Conservation (phyloP, 768 basidiomycete genomes). For the Rhodotorula kratochvilovae region DNA sequence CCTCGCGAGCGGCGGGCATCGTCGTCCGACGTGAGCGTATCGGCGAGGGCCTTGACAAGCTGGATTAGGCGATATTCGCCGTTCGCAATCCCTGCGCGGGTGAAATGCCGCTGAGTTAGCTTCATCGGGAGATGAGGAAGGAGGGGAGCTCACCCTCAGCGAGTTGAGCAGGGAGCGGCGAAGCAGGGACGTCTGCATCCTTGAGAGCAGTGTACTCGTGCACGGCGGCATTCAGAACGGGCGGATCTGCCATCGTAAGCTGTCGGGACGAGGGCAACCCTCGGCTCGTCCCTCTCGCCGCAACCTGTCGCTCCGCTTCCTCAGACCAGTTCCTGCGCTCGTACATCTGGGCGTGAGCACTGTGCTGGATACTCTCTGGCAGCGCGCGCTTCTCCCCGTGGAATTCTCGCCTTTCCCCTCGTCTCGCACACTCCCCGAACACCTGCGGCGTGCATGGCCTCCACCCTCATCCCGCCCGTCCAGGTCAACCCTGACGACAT, state of each 20-base stretch:
- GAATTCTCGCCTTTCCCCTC: too few relatives aligned
- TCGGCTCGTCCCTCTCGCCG: not conserved
- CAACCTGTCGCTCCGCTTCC: too few relatives aligned
- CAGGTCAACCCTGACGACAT: too few relatives aligned
- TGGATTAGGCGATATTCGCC: conserved; percentile 42
- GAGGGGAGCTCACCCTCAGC: conserved; percentile 8
- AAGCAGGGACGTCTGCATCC: not conserved
- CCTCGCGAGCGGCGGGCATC: conserved; percentile 74
- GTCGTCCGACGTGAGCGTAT: conserved; percentile 58
- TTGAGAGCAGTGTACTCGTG: conserved; percentile 1
- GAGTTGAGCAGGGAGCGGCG: conserved; percentile 7
- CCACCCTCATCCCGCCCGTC: too few relatives aligned
- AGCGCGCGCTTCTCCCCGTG: too few relatives aligned
- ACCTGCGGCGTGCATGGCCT: too few relatives aligned
- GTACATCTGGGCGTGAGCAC: too few relatives aligned
- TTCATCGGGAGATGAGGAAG: not conserved
- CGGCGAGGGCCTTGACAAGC: conserved; percentile 71
- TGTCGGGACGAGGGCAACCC: not conserved
- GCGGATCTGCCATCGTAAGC: not conserved
- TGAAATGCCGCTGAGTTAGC: not conserved
- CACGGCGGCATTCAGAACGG: not conserved
- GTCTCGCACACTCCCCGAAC: too few relatives aligned
- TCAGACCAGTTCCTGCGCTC: too few relatives aligned
- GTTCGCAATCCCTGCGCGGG: not conserved
- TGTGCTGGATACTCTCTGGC: too few relatives aligned